Evolutionary conservation across 176 grass and related monocot genomes (phyloP).

Genomic region (Raddia guianensis): DNA sequence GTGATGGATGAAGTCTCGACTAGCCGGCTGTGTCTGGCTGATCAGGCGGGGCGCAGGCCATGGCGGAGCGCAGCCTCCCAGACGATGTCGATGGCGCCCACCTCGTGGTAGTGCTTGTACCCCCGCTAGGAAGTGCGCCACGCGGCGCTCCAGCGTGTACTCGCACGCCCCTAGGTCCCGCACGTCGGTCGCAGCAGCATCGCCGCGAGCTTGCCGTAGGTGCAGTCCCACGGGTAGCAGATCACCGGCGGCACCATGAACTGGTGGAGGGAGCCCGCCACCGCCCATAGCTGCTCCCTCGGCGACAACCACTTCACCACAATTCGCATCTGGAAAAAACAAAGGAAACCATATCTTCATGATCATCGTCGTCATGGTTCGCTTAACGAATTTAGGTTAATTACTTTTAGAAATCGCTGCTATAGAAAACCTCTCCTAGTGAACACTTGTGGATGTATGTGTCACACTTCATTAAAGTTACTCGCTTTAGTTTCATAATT

Average conservation of each 20-base stretch:
- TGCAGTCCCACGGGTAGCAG: slow-evolving; percentile 62
- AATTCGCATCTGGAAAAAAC: slow-evolving; percentile 78
- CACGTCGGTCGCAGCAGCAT: slow-evolving; percentile 58
- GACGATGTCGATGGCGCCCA: slow-evolving; percentile 42
- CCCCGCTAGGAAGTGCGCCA: slow-evolving; percentile 46
- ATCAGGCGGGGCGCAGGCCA: slow-evolving; percentile 44
- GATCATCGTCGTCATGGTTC: no score
- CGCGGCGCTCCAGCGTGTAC: slow-evolving; percentile 61
- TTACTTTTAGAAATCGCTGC: no score
- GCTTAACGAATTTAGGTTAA: no score
- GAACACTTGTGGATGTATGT: no score
- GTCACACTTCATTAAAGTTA: no score
- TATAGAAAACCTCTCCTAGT: no score
- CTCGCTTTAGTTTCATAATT: no score
- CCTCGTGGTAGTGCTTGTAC: slow-evolving; percentile 56
- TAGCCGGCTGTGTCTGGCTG: no score
- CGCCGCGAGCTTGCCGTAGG: slow-evolving; percentile 58
- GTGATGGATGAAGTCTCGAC: not conserved
- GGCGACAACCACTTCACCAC: slow-evolving; percentile 68
- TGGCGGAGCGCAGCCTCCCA: slow-evolving; percentile 55
- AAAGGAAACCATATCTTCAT: no score
- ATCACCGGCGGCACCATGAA: slow-evolving; percentile 69
- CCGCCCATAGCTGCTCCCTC: slow-evolving; percentile 52
- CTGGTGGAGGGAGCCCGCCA: slow-evolving; percentile 70
- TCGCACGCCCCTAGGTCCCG: slow-evolving; percentile 61